Percentiles rank a stretch among this genome's conserved stretches.
These are phyloP conservation scores for Calonectria hawksworthii DNA, from an alignment of 2,329 filamentous ascomycete species.

Conservation along the genomic window DNA sequence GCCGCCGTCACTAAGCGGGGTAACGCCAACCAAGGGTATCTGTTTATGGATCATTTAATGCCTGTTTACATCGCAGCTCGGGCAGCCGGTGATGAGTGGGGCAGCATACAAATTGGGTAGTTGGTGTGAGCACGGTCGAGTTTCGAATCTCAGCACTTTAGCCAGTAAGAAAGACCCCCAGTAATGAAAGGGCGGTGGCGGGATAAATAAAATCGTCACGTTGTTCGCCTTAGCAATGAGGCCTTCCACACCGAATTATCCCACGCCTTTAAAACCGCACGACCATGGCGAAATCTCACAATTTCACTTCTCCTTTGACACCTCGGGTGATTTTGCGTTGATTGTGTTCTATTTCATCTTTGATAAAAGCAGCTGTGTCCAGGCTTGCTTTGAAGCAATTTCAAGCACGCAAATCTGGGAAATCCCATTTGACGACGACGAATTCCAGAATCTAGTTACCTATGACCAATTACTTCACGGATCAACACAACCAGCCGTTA, in stretches of 20 bases:
- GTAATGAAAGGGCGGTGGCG: background rate
- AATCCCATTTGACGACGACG: too few species aligned
- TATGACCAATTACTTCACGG: too few species aligned
- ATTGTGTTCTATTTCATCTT: background rate
- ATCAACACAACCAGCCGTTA: too few species aligned
- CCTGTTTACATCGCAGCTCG: constrained; percentile 62
- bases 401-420: too few species aligned
- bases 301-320: background rate
- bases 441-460: too few species aligned
- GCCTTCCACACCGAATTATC: background rate
- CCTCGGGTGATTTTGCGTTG: background rate
- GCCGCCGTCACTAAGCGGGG: constrained; percentile 55
- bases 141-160: background rate
- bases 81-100: constrained; percentile 57
- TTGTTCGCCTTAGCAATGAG: background rate
- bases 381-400: too few species aligned
- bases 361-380: background rate
- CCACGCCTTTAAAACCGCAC: background rate
- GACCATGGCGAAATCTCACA: background rate
- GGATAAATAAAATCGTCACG: background rate
- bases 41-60: constrained; percentile 65
- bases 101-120: constrained; percentile 22
- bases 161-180: background rate
- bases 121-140: background rate
- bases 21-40: constrained; percentile 63